Percentiles rank a stretch among this genome's conserved stretches.
phyloP scores from a whole-genome alignment of 805 yeast species.

The Candida arabinofermentans region DNA sequence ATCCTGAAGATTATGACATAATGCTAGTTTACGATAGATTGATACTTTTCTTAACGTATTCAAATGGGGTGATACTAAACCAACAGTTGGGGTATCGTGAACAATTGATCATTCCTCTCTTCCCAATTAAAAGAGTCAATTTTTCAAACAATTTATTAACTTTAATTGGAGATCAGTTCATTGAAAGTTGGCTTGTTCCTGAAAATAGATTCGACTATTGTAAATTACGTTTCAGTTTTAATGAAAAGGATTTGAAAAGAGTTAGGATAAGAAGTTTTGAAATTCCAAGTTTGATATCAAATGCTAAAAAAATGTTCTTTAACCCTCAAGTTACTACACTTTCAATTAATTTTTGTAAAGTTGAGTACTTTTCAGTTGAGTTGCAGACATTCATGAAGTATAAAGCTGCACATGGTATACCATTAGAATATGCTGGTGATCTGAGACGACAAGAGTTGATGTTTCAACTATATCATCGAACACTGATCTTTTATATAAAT shows the following conservation, averaged over 20 bases:
- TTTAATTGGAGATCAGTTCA: neutral
- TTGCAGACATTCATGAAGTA: neutral
- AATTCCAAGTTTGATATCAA: neutral
- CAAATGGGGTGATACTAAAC: neutral
- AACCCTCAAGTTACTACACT: neutral
- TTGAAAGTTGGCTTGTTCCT: conserved; percentile 2
- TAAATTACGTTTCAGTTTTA: conserved; percentile 1
- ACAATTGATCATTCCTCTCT: neutral
- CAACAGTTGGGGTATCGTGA: conserved; percentile 1
- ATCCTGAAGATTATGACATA: conserved; percentile 1
- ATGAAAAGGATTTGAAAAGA: neutral
- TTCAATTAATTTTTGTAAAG: neutral
- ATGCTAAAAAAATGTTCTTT: neutral
- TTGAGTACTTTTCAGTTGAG: neutral
- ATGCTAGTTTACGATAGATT: neutral
- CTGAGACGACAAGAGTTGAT: neutral
- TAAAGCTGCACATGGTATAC: neutral
- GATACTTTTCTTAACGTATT: neutral
- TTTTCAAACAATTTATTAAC: neutral
- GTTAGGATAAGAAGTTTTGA: neutral
- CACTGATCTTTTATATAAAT: neutral
- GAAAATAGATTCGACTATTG: conserved; percentile 2
- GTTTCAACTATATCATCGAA: neutral
- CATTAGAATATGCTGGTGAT: neutral
- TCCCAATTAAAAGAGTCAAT: neutral